phyloP scores from a whole-genome alignment of 129 eudicot species.

The Artemisia argyi region DNA sequence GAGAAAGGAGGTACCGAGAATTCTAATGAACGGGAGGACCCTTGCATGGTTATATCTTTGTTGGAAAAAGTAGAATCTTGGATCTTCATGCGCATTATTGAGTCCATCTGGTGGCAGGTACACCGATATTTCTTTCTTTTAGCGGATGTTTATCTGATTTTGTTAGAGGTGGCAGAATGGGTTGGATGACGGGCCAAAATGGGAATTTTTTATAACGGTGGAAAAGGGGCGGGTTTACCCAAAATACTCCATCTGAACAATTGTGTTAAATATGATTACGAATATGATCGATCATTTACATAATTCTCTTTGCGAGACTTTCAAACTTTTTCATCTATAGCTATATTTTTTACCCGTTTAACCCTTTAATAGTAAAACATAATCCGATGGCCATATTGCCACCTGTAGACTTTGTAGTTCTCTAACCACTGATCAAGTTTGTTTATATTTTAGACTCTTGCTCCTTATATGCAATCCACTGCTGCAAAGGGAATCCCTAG shows the following conservation, averaged over 20 bases:
- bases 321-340: too few species aligned
- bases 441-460: constrained; percentile 58
- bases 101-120: constrained; percentile 98
- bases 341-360: not conserved
- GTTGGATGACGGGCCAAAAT: not conserved
- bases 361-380: not conserved
- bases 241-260: not conserved
- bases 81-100: constrained; percentile 81
- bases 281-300: too few species aligned
- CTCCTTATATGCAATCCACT: constrained; percentile 83
- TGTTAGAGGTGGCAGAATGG: constrained; percentile 10
- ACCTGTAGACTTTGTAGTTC: constrained; percentile 3
- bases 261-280: too few species aligned
- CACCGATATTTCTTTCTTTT: not conserved
- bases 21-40: constrained; percentile 52
- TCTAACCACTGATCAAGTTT: constrained; percentile 7
- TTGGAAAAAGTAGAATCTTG: constrained; percentile 81
- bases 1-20: constrained; percentile 26
- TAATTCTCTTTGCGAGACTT: too few species aligned
- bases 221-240: not conserved
- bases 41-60: constrained; percentile 44
- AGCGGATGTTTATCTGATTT: not conserved
- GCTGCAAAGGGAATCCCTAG: constrained; percentile 50
- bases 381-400: not conserved
- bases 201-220: not conserved